phyloP scores from a whole-genome alignment of 768 basidiomycete genomes.

The Crassisporium funariophilum region DNA sequence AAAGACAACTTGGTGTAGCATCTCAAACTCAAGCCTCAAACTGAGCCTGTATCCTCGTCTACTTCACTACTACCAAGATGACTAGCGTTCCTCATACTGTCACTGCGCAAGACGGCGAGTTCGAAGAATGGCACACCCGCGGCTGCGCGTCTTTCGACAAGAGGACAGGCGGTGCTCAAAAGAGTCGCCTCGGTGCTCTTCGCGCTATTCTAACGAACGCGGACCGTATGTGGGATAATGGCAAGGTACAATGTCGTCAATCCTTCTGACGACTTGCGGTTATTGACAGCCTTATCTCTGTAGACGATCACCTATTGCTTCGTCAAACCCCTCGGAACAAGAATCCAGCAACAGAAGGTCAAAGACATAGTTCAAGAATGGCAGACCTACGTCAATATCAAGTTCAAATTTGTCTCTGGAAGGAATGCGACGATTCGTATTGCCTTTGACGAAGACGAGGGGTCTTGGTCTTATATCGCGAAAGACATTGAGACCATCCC shows the following conservation, averaged over 20 bases:
- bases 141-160: background rate
- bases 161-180: background rate
- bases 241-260: background rate
- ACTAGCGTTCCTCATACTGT: too few relatives aligned
- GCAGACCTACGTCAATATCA: conserved; percentile 16
- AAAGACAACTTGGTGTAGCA: too few relatives aligned
- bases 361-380: conserved; percentile 19
- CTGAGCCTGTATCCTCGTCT: too few relatives aligned
- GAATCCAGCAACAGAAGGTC: too few relatives aligned
- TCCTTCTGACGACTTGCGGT: too few relatives aligned
- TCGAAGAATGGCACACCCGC: background rate
- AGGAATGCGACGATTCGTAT: conserved; percentile 8
- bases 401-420: conserved; percentile 7
- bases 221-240: conserved; percentile 6
- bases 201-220: conserved; percentile 5
- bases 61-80: too few relatives aligned
- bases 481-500: conserved; percentile 9
- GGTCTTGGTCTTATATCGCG: conserved; percentile 19
- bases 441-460: conserved; percentile 4
- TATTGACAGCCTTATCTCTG: too few relatives aligned
- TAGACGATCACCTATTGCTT: conserved; percentile 9
- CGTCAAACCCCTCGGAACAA: conserved; percentile 2
- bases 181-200: background rate
- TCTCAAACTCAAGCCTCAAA: too few relatives aligned
- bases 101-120: background rate